phyloP scores from a whole-genome alignment of 495 filamentous ascomycete species.

The Neurospora terricola region DNA sequence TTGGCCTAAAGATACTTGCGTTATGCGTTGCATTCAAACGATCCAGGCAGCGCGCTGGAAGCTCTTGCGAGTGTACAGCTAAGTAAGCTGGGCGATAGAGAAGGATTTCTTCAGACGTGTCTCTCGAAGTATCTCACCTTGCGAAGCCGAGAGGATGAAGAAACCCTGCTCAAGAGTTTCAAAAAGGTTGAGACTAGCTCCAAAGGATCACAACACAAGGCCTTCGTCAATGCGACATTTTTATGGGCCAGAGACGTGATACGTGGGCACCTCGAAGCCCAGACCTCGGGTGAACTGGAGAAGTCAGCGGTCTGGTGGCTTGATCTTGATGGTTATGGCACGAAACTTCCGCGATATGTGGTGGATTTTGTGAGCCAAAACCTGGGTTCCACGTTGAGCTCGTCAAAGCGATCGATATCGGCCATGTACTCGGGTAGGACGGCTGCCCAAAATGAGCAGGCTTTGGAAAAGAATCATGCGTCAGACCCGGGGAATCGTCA shows the following conservation, averaged over 20 bases:
- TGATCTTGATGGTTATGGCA: background rate
- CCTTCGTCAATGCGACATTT: background rate
- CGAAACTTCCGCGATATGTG: background rate
- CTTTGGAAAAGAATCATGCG: background rate
- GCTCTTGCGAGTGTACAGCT: conserved; percentile 7
- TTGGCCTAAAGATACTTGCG: conserved; percentile 8
- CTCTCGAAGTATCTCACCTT: conserved; percentile 10
- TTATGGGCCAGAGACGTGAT: background rate
- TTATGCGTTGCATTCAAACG: conserved; percentile 7
- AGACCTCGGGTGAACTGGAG: background rate
- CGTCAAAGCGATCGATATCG: background rate
- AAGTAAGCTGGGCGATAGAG: conserved; percentile 11
- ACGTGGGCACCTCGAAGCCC: background rate
- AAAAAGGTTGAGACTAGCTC: background rate
- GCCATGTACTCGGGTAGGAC: background rate
- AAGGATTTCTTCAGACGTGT: conserved; percentile 10
- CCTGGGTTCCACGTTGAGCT: background rate
- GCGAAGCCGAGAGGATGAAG: background rate
- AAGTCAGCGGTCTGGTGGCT: background rate
- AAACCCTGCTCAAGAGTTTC: background rate
- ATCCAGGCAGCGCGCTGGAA: conserved; percentile 6
- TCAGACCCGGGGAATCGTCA: background rate
- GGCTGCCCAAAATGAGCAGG: background rate
- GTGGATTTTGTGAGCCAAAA: background rate
- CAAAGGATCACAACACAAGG: background rate